Evolutionary conservation across 768 basidiomycete species (phyloP).

Genomic region (Paxillus ammoniavirescens): DNA sequence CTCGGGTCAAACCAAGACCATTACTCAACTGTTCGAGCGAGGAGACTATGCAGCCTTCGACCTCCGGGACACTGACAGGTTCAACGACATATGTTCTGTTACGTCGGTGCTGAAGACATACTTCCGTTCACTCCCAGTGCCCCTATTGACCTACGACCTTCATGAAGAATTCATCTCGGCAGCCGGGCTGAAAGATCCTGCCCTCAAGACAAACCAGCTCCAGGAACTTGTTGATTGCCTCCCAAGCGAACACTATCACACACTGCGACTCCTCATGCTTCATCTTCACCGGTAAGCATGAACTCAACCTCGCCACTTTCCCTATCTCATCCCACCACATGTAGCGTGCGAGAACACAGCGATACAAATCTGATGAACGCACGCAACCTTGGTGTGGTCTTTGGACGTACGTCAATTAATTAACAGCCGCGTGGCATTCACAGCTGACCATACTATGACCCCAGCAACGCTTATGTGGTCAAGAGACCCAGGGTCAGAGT

Average conservation of each 20-base stretch:
- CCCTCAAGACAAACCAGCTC: conserved; percentile 57
- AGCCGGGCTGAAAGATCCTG: conserved; percentile 63
- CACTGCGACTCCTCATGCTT: conserved; percentile 76
- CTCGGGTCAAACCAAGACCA: conserved; percentile 84
- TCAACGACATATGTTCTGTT: conserved; percentile 96
- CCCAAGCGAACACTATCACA: conserved; percentile 86
- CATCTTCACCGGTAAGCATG: conserved; percentile 76
- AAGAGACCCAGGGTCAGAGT: conserved; percentile 81
- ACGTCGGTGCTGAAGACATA: conserved; percentile 97
- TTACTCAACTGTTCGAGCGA: conserved; percentile 92
- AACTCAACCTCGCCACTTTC: neutral
- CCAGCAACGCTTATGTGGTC: conserved; percentile 94
- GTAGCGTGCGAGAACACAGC: conserved; percentile 59
- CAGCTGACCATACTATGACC: neutral
- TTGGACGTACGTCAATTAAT: conserved; percentile 74
- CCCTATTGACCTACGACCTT: conserved; percentile 85
- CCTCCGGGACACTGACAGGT: conserved; percentile 78
- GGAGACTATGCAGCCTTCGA: conserved; percentile 91
- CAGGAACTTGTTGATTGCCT: conserved; percentile 71
- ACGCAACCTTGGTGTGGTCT: conserved; percentile 94
- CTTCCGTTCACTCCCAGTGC: conserved; percentile 89
- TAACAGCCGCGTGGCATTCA: neutral
- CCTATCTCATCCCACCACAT: neutral
- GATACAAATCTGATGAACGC: conserved; percentile 90
- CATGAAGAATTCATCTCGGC: conserved; percentile 89